phyloP scores from a whole-genome alignment of 257 asterid genomes.

The Henckelia pumila region DNA sequence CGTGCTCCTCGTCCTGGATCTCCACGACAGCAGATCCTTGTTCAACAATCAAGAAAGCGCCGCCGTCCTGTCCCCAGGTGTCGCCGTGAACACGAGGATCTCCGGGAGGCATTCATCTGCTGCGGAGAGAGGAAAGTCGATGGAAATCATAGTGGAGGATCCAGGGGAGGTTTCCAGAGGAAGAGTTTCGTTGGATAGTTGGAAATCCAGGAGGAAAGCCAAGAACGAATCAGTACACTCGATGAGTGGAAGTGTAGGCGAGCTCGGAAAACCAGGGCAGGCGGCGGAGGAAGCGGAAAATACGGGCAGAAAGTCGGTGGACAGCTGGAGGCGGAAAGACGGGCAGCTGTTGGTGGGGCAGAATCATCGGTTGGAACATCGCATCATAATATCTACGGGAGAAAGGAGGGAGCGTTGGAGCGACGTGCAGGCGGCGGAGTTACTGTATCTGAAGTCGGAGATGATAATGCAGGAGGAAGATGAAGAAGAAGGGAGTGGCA shows the following conservation, averaged over 20 bases:
- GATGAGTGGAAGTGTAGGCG: slow-evolving; percentile 8
- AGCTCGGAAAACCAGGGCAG: slow-evolving; percentile 34
- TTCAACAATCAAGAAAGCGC: slow-evolving; percentile 17
- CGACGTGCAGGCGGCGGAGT: slow-evolving; percentile 61
- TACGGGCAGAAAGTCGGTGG: background rate
- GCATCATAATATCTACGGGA: slow-evolving; percentile 55
- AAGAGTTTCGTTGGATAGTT: slow-evolving; percentile 43
- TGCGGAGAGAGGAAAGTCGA: slow-evolving; percentile 42
- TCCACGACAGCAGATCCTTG: slow-evolving; percentile 23
- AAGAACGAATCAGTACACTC: too few species aligned
- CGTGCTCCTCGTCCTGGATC: slow-evolving; percentile 42
- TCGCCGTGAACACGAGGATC: slow-evolving; percentile 22
- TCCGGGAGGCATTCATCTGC: slow-evolving; percentile 73
- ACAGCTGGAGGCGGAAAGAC: slow-evolving; percentile 40
- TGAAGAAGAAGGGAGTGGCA: slow-evolving; percentile 37
- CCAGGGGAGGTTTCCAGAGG: slow-evolving; percentile 31
- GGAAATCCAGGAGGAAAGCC: slow-evolving; percentile 21
- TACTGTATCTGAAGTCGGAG: slow-evolving; percentile 41
- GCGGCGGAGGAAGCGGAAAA: too few species aligned
- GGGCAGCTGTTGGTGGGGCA: slow-evolving; percentile 34
- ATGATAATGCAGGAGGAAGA: slow-evolving; percentile 25
- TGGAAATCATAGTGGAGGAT: slow-evolving; percentile 49
- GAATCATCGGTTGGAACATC: slow-evolving; percentile 58
- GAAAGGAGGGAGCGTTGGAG: slow-evolving; percentile 56
- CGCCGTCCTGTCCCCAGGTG: slow-evolving; percentile 24